Percentiles rank a stretch among this genome's conserved stretches.
Conservation (phyloP, 78 protist species). For the Dictyostelium capitatum region DNA sequence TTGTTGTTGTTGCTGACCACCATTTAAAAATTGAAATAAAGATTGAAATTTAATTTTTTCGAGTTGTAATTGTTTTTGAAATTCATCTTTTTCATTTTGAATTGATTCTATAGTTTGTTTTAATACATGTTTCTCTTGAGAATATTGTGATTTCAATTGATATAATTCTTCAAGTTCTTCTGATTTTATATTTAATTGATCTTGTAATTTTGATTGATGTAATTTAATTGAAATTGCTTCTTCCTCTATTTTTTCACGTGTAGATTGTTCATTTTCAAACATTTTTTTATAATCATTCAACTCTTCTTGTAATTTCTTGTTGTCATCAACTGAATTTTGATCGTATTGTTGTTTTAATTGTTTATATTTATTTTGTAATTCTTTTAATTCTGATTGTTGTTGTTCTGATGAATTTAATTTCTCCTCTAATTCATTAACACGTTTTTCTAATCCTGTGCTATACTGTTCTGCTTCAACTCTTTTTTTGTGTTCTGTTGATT, state of each 20-base stretch:
- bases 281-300: constrained; percentile 11
- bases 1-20: background rate
- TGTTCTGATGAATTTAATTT: background rate
- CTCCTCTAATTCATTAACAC: constrained; percentile 53
- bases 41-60: background rate
- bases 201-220: background rate
- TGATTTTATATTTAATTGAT: constrained; percentile 1
- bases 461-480: constrained; percentile 77
- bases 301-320: background rate
- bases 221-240: constrained; percentile 19
- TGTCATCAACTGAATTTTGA: background rate
- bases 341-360: background rate
- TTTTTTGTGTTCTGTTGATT: constrained; percentile 24
- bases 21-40: background rate
- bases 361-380: background rate
- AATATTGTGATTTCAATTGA: background rate
- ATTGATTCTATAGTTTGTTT: constrained; percentile 25
- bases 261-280: constrained; percentile 34
- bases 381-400: background rate
- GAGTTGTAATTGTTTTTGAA: background rate
- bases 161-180: background rate
- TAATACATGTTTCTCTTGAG: constrained; percentile 5
- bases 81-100: constrained; percentile 10
- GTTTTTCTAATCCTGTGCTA: constrained; percentile 27
- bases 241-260: constrained; percentile 22